Evolutionary conservation across 352 stramenopile genomes (phyloP).

Genomic region (Phytophthora nicotianae): DNA sequence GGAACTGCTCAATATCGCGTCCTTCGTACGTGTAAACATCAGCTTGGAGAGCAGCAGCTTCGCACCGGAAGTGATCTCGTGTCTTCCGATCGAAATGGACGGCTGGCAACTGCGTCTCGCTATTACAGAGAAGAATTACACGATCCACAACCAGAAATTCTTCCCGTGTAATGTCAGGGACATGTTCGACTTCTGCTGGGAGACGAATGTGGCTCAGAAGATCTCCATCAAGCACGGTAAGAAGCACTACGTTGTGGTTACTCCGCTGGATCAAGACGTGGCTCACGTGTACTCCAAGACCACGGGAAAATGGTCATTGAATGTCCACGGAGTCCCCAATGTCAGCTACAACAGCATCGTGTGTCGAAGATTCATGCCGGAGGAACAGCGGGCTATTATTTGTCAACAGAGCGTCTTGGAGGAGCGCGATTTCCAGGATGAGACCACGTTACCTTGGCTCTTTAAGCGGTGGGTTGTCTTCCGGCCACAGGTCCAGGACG

Average conservation of each 20-base stretch:
- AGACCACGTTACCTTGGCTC: slow-evolving; percentile 81
- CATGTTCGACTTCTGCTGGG: slow-evolving; percentile 89
- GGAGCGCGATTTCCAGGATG: slow-evolving; percentile 83
- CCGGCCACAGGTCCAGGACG: slow-evolving; percentile 67
- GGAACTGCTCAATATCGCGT: slow-evolving; percentile 73
- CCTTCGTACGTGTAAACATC: slow-evolving; percentile 82
- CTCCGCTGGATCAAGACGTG: slow-evolving; percentile 69
- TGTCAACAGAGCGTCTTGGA: slow-evolving; percentile 87
- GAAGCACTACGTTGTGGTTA: slow-evolving; percentile 85
- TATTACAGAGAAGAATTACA: slow-evolving; percentile 90
- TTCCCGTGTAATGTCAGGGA: slow-evolving; percentile 79
- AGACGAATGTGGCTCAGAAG: slow-evolving; percentile 81
- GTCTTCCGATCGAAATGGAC: slow-evolving; percentile 87
- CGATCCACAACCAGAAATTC: slow-evolving; percentile 89
- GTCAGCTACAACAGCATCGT: slow-evolving; percentile 90
- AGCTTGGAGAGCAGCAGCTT: slow-evolving; percentile 85
- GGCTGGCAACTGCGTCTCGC: slow-evolving; percentile 83
- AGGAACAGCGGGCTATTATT: slow-evolving; percentile 73
- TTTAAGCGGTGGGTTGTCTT: slow-evolving; percentile 92
- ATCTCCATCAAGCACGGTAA: slow-evolving; percentile 80
- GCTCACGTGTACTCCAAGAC: slow-evolving; percentile 87
- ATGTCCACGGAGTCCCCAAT: slow-evolving; percentile 81
- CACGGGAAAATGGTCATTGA: slow-evolving; percentile 83
- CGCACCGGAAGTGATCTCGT: slow-evolving; percentile 84
- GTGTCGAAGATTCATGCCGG: slow-evolving; percentile 56